Base-by-base conservation (phyloP, 2,329 filamentous ascomycete species). In the Coniochaeta prunicola region DNA sequence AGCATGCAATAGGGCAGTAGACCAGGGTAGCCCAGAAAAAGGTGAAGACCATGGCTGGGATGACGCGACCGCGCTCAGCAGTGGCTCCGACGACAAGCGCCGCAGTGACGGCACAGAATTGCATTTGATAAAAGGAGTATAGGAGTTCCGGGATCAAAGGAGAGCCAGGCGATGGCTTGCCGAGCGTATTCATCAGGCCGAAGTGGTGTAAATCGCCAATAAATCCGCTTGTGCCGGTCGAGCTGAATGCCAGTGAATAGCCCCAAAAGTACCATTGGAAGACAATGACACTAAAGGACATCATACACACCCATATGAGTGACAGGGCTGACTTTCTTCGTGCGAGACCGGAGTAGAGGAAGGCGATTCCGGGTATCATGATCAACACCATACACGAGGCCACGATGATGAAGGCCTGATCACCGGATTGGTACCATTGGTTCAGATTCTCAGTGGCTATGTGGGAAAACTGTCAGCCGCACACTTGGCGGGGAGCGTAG, bases 181-280 rank as follows among this genome's bases (percentile, higher is more conserved):
- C 94, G 67, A 96, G 81, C 2, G 91, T 91, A 69, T 92, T 90
- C 80, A 85, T 88, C 67, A 99, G 81, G 62, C 92, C 94, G 67
- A 97, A 96, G 74, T 96, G 90, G 66, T 87, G 82, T 59, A 99
- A 77, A 72, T 97, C 86, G 58, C 94, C 94, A 70, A 99, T 97
- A 77, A 90, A 97, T 57, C 90, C 89, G 76, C 90, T 97, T 65
- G 84, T 91, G 4, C 88, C 90, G 15, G 85, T 86, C 48, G 83
- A 80, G 69, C 90, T 94, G 76, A 97, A 97, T 57, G 93, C 92
- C 62, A 99, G 81, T 15, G 93, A 96, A 75, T 96, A 99, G 38
- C 94, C 94, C 93, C 94, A 97, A 74, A 99, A 97, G 71, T 97
- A 97, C 94, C 94, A 99, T 78, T 99, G 94, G 79, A 99, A 97